Evolutionary conservation across 352 stramenopile genomes (phyloP), one percentile per base, ranked within the genome.

Genomic region (Pythium pyrilobum): DNA sequence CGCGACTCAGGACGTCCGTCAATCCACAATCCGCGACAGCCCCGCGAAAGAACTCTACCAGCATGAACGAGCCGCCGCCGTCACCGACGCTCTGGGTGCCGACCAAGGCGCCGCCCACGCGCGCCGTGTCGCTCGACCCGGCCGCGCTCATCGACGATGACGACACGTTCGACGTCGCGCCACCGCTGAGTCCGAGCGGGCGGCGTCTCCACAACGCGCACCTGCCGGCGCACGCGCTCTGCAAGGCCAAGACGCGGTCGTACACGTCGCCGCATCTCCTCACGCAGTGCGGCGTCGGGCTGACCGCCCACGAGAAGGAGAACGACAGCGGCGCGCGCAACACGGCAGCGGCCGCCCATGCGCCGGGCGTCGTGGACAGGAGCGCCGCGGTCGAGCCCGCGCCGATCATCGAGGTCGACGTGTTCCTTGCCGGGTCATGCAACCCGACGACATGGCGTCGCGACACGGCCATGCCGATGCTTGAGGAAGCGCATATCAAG

Each of bases 391-490:
- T 37, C 4, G 49, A 69, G 61, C 28, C 41, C 66, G 11, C 31
- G 28, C 15, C 45, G 21, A 16, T 67, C 12, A 67, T 60, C 11
- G 67, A 80, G 46, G 69, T 81, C 16, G 78, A 82, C 53, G 67
- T 95, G 7, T 93, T 96, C 59, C 74, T 94, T 9, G 86, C 74
- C 6, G 87, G 87, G 1, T 92, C 83, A 8, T 96, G 87, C 60
- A 95, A 95, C 63, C 86, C 87, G 28, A 96, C 87, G 51, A 95
- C 79, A 4, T 96, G 87, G 87, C 70, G 87, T 16, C 66, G 63
- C 13, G 86, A 96, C 36, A 60, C 81, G 3, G 83, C 85, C 13
- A 78, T 96, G 13, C 87, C 87, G 13, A 45, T 89, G 34, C 74
- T 96, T 10, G 71, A 89, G 11, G 67, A 59, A 0, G 77, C 77